These are phyloP conservation scores for Yarrowia bubula DNA, from an alignment of 805 yeast species.

Conservation along the genomic window DNA sequence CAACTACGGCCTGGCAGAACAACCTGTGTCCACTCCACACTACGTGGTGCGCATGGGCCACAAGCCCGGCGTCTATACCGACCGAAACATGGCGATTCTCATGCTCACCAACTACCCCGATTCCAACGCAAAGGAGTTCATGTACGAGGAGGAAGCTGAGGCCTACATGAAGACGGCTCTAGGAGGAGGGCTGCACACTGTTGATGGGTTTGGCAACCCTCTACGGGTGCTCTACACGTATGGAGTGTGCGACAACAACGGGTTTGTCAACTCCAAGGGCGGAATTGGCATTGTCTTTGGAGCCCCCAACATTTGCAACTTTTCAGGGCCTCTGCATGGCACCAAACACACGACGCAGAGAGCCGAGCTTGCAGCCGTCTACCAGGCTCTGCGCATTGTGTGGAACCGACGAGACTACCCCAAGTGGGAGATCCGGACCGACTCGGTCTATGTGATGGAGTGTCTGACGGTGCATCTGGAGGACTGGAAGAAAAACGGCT, in stretches of 20 bases:
- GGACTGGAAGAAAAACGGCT: conserved; percentile 58
- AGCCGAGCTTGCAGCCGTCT: conserved; percentile 73
- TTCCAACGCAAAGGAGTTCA: conserved; percentile 17
- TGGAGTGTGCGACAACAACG: conserved; percentile 4
- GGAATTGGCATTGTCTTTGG: conserved; percentile 83
- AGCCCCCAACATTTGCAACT: conserved; percentile 51
- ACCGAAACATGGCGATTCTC: conserved; percentile 1
- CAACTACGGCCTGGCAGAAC: background rate
- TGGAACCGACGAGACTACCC: conserved; percentile 37
- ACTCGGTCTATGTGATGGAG: conserved; percentile 65
- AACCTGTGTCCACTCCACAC: background rate
- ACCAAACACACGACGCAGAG: conserved; percentile 68
- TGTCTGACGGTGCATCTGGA: conserved; percentile 56
- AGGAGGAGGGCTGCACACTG: conserved; percentile 9
- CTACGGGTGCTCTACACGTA: conserved; percentile 1
- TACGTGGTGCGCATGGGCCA: conserved; percentile 12
- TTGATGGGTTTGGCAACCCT: background rate
- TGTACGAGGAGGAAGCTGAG: background rate
- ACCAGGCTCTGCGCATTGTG: conserved; percentile 52
- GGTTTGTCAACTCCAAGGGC: conserved; percentile 37
- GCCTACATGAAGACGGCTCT: conserved; percentile 14
- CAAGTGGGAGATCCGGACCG: conserved; percentile 52
- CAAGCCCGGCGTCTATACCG: conserved; percentile 12
- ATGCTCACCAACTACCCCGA: conserved; percentile 25
- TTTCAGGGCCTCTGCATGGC: conserved; percentile 51